A percentile compares a stretch with the other conserved stretches of the same genome.
Evolutionary conservation across 805 yeast genomes (phyloP).

Genomic region (Kuraishia borneana): DNA sequence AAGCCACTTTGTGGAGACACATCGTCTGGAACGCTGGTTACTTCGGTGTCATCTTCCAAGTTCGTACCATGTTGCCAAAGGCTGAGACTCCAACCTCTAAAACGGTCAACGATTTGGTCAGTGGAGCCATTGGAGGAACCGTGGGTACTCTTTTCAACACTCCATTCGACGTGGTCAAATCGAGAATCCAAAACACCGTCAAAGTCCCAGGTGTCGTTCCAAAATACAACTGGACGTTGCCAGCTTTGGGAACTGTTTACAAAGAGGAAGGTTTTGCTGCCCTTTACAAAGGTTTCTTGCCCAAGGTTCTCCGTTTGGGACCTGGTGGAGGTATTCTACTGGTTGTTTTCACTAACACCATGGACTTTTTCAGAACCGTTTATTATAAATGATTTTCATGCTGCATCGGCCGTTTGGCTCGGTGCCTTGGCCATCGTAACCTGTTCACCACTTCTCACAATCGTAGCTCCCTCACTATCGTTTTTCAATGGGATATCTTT

Average conservation of each 20-base stretch:
- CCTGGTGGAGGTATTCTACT: slow-evolving; percentile 99
- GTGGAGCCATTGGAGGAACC: slow-evolving; percentile 96
- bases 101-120: slow-evolving; percentile 76
- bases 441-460: slow-evolving; percentile 52
- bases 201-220: slow-evolving; percentile 62
- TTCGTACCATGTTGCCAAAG: slow-evolving; percentile 67
- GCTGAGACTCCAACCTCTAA: slow-evolving; percentile 62
- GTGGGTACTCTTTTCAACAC: slow-evolving; percentile 92
- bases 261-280: slow-evolving; percentile 91
- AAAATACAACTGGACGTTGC: slow-evolving; percentile 88
- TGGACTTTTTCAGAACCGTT: slow-evolving; percentile 81
- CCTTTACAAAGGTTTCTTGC: slow-evolving; percentile 90
- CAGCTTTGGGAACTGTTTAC: slow-evolving; percentile 62
- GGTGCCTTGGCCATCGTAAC: slow-evolving; percentile 33
- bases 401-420: slow-evolving; percentile 50
- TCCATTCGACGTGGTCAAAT: slow-evolving; percentile 95
- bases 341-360: slow-evolving; percentile 90
- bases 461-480: slow-evolving; percentile 42
- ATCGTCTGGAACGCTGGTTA: slow-evolving; percentile 96
- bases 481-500: slow-evolving; percentile 46
- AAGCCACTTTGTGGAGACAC: slow-evolving; percentile 97
- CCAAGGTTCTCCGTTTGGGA: slow-evolving; percentile 93
- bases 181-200: slow-evolving; percentile 79
- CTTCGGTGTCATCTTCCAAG: slow-evolving; percentile 89
- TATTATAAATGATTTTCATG: slow-evolving; percentile 26